phyloP scores from a whole-genome alignment of 2,329 filamentous ascomycete genomes.

The Amylocarpus encephaloides region DNA sequence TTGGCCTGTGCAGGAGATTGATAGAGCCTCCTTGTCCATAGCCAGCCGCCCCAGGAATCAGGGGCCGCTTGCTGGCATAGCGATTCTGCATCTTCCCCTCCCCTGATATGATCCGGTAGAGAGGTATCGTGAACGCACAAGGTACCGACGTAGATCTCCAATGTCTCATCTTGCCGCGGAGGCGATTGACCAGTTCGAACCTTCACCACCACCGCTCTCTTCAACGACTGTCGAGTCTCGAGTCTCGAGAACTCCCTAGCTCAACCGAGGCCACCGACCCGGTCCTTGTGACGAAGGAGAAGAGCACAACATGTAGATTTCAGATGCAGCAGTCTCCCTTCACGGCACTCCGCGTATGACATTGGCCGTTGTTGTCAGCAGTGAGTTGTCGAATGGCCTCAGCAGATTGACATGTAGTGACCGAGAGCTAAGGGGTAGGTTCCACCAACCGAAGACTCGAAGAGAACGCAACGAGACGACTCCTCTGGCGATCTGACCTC shows the following conservation, averaged over 20 bases:
- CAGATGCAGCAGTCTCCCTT: slow-evolving; percentile 10
- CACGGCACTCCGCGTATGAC: slow-evolving; percentile 3
- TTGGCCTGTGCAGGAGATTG: neutral
- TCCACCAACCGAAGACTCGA: neutral
- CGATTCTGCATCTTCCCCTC: slow-evolving; percentile 3
- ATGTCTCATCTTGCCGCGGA: slow-evolving; percentile 3
- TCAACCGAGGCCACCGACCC: slow-evolving; percentile 1
- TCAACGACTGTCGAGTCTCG: too few relatives aligned
- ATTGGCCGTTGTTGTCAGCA: slow-evolving; percentile 3
- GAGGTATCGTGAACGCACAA: neutral
- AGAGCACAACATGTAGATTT: slow-evolving; percentile 5
- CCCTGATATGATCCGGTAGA: neutral
- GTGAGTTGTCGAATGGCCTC: neutral
- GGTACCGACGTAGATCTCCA: neutral
- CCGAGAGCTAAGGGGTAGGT: neutral
- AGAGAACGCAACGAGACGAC: too few relatives aligned
- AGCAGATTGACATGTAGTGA: slow-evolving; percentile 1
- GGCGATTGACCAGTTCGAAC: neutral
- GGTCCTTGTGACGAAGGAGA: slow-evolving; percentile 1
- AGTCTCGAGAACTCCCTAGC: neutral
- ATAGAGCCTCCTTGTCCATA: neutral
- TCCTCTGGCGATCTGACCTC: too few relatives aligned
- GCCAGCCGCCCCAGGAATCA: neutral
- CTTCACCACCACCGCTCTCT: neutral
- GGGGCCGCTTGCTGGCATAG: neutral